Conservation (phyloP, 2,329 filamentous ascomycete species). For the Penicillium sp. region DNA sequence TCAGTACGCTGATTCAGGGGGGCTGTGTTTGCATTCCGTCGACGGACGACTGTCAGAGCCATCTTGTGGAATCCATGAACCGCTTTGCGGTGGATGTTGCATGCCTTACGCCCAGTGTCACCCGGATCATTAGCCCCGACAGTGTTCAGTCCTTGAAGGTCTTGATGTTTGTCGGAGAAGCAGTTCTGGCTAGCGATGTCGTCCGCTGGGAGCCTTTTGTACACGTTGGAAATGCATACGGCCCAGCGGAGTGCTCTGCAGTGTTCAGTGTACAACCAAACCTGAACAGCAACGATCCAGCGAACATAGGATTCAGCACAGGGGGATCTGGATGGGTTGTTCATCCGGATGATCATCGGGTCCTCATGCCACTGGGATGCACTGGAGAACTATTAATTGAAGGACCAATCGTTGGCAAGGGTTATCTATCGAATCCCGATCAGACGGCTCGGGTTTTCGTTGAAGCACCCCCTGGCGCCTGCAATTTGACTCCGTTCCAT, state of each 20-base stretch:
- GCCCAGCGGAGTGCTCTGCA: constrained; percentile 41
- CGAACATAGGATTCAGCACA: constrained; percentile 4
- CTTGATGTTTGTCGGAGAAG: constrained; percentile 30
- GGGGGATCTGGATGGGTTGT: constrained; percentile 6
- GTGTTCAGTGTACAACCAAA: constrained; percentile 32
- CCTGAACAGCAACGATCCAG: neutral
- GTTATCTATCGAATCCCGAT: neutral
- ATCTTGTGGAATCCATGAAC: constrained; percentile 49
- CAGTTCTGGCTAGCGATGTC: constrained; percentile 26
- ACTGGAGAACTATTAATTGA: constrained; percentile 5
- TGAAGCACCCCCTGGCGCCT: neutral
- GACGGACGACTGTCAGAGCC: constrained; percentile 23
- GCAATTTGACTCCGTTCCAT: neutral
- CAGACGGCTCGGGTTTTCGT: neutral
- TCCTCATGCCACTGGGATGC: constrained; percentile 6
- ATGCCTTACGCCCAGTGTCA: neutral
- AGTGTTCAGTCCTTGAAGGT: neutral
- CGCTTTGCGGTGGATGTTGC: constrained; percentile 30
- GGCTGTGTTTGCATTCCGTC: constrained; percentile 20
- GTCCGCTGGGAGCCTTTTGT: constrained; percentile 37
- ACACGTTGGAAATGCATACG: constrained; percentile 42
- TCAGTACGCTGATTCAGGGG: constrained; percentile 16
- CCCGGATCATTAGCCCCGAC: neutral
- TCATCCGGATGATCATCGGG: neutral
- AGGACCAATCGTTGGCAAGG: neutral